A percentile compares a stretch with the other conserved stretches of the same genome.
phyloP scores from a whole-genome alignment of 805 yeast species.

The Brettanomyces naardenensis region DNA sequence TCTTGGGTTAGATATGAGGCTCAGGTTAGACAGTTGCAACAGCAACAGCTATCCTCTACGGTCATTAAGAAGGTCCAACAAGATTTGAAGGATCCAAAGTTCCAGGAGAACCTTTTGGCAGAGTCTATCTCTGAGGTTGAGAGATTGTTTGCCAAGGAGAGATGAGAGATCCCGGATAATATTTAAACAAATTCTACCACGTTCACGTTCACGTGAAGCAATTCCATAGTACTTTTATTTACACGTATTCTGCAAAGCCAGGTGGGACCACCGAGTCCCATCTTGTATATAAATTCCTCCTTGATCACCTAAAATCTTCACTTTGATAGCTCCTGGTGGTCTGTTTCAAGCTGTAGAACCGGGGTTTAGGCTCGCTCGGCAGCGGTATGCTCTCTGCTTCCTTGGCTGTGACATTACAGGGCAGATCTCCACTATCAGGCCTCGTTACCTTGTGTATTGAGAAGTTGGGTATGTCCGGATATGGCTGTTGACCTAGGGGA shows the following conservation, averaged over 20 bases:
- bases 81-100: constrained; percentile 78
- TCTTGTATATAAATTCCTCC: too few relatives aligned
- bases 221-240: too few relatives aligned
- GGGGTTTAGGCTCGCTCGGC: constrained; percentile 38
- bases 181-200: background rate
- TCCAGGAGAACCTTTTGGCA: constrained; percentile 86
- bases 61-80: constrained; percentile 85
- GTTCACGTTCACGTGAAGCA: background rate
- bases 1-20: constrained; percentile 99
- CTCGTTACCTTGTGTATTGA: background rate
- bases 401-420: constrained; percentile 6
- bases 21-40: constrained; percentile 93
- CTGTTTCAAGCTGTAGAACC: constrained; percentile 33
- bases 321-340: constrained; percentile 3
- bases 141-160: constrained; percentile 52
- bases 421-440: background rate
- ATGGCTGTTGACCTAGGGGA: constrained; percentile 49
- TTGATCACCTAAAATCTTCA: too few relatives aligned
- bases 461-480: constrained; percentile 16
- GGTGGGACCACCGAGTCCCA: background rate
- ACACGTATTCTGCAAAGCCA: background rate
- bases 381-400: constrained; percentile 12
- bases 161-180: constrained; percentile 10
- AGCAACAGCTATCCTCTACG: constrained; percentile 78
- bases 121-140: constrained; percentile 93